phyloP scores from a whole-genome alignment of 179 eudicot genomes.

The Silene coronaria region DNA sequence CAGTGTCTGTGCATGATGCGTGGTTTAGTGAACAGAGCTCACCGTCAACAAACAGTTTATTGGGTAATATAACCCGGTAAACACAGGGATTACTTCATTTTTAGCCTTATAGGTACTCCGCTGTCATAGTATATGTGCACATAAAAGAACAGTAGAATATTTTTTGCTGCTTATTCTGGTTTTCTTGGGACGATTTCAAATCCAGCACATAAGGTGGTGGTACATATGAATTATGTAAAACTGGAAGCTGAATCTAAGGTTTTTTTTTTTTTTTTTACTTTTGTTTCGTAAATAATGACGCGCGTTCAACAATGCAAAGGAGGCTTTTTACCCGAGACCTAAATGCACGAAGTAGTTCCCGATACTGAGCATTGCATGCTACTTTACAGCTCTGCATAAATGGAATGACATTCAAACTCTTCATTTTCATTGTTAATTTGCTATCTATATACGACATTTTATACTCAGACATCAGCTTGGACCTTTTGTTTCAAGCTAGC shows the following conservation, averaged over 20 bases:
- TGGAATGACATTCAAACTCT: not conserved
- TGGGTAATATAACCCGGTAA: slow-evolving; percentile 33
- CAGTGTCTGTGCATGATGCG: slow-evolving; percentile 42
- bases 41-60: slow-evolving; percentile 43
- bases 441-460: not conserved
- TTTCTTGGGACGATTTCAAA: not conserved
- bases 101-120: not conserved
- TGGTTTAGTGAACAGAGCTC: slow-evolving; percentile 50
- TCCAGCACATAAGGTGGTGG: not conserved
- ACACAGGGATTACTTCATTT: not conserved
- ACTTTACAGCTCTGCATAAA: too few species aligned
- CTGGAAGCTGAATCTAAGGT: slow-evolving; percentile 7
- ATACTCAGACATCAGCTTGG: not conserved
- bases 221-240: not conserved
- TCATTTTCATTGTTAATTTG: not conserved
- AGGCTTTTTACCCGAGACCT: not conserved
- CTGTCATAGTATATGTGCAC: slow-evolving; percentile 20
- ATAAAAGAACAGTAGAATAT: not conserved
- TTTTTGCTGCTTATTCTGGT: not conserved
- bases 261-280: too few species aligned
- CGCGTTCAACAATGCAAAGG: not conserved
- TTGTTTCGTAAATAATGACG: not conserved
- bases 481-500: not conserved
- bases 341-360: not conserved
- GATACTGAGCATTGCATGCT: not conserved